Percentiles rank a stretch among this genome's conserved stretches.
These are phyloP conservation scores for Solanum piurae DNA, from an alignment of 257 asterid genomes.

Conservation along the genomic window DNA sequence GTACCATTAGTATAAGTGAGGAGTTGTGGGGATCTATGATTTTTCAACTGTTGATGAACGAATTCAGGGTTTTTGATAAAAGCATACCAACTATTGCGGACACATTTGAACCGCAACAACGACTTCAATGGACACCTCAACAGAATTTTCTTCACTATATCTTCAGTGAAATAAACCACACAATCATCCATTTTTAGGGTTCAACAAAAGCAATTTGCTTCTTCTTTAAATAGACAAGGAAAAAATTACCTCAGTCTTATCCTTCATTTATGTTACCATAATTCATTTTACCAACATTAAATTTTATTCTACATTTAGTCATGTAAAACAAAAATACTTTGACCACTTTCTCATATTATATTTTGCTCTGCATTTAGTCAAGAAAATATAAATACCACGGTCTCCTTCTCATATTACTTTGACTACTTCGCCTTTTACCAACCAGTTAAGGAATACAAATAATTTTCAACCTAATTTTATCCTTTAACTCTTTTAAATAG, in stretches of 20 bases:
- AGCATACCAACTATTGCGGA: neutral
- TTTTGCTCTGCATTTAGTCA: neutral
- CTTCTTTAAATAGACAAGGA: neutral
- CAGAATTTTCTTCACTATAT: neutral
- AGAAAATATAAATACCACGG: neutral
- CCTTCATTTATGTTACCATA: neutral
- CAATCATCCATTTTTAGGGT: neutral
- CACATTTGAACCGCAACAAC: neutral
- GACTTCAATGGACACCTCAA: neutral
- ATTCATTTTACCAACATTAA: neutral
- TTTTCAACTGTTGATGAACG: neutral
- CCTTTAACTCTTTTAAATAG: neutral
- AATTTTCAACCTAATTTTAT: no score
- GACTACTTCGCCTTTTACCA: neutral
- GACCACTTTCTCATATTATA: neutral
- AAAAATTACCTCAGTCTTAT: neutral
- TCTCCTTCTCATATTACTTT: no score
- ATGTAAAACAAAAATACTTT: neutral
- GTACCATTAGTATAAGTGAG: neutral
- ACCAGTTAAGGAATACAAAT: neutral
- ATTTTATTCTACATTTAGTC: neutral
- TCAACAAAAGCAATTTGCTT: neutral
- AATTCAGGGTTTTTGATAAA: neutral
- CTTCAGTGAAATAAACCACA: neutral
- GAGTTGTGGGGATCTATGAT: neutral